Percentiles rank a stretch among this genome's conserved stretches.
phyloP scores from a whole-genome alignment of 106 monocot genomes.

The Triglochin maritima region DNA sequence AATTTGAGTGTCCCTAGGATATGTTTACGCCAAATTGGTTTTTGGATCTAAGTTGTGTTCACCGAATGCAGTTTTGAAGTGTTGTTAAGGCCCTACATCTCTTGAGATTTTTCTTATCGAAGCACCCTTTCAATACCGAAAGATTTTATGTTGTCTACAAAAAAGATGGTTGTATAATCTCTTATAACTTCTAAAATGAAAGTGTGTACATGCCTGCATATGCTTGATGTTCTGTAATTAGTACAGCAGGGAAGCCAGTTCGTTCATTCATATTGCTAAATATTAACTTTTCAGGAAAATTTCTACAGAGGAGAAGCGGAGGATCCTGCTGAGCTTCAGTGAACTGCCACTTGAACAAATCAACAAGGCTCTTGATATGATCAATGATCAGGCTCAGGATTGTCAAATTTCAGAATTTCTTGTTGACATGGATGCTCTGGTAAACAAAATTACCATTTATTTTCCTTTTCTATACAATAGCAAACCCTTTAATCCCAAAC shows the following conservation, averaged over 20 bases:
- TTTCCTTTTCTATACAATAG: not conserved
- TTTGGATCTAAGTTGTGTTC: too few species aligned
- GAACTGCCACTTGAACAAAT: conserved; percentile 62
- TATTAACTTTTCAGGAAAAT: conserved; percentile 52
- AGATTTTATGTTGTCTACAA: too few species aligned
- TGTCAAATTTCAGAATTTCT: conserved; percentile 43
- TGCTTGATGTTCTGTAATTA: not conserved
- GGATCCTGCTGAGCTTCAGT: conserved; percentile 52
- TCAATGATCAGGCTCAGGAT: conserved; percentile 51
- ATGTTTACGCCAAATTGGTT: too few species aligned
- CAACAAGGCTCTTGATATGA: conserved; percentile 62
- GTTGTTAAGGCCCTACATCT: too few species aligned
- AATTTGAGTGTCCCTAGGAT: too few species aligned
- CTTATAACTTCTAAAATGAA: not conserved
- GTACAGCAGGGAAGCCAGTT: not conserved
- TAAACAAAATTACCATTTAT: conserved; percentile 1
- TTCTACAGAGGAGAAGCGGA: conserved; percentile 76
- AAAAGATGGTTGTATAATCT: too few species aligned
- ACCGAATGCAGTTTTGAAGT: too few species aligned
- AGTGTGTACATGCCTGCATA: not conserved
- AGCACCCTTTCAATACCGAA: too few species aligned
- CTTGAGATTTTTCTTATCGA: too few species aligned
- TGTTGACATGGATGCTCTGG: conserved; percentile 95
- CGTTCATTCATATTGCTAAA: not conserved
- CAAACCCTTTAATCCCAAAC: not conserved